Percentiles rank a stretch among this genome's conserved stretches.
Evolutionary conservation across 148 eudicot species (phyloP).

Genomic region (Camellia lanceoleosa): DNA sequence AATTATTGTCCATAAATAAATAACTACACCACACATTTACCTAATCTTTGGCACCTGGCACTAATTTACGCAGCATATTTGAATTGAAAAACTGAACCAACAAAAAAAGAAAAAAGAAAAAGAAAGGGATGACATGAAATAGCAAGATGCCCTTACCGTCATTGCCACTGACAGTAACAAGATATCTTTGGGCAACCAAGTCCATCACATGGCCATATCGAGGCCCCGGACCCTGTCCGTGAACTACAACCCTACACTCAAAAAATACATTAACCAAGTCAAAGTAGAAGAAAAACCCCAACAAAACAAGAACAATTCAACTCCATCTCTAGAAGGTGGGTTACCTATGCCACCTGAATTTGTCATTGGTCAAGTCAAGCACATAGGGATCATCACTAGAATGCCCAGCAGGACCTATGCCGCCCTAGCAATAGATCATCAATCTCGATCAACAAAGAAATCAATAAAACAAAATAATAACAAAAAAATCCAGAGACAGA

Average conservation of each 20-base stretch:
- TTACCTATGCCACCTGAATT: conserved; percentile 94
- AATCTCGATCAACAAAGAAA: conserved; percentile 15
- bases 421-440: conserved; percentile 58
- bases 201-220: conserved; percentile 98
- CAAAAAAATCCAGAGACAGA: neutral
- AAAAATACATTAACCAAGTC: conserved; percentile 21
- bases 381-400: conserved; percentile 88
- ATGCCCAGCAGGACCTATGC: conserved; percentile 98
- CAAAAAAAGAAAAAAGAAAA: neutral
- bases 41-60: neutral
- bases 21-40: neutral
- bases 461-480: no score
- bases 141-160: conserved; percentile 61
- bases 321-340: conserved; percentile 16
- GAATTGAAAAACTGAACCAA: neutral
- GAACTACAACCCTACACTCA: conserved; percentile 84
- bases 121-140: neutral
- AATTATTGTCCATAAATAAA: neutral
- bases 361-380: conserved; percentile 90
- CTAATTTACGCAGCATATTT: neutral
- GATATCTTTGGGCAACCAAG: conserved; percentile 89
- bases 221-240: conserved; percentile 95
- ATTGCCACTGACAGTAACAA: conserved; percentile 85
- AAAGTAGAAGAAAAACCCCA: conserved; percentile 6
- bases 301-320: neutral